A percentile compares a stretch with the other conserved stretches of the same genome.
These are phyloP conservation scores for Musa itinerans DNA, from an alignment of 176 grass and related monocot genomes.

Conservation along the genomic window DNA sequence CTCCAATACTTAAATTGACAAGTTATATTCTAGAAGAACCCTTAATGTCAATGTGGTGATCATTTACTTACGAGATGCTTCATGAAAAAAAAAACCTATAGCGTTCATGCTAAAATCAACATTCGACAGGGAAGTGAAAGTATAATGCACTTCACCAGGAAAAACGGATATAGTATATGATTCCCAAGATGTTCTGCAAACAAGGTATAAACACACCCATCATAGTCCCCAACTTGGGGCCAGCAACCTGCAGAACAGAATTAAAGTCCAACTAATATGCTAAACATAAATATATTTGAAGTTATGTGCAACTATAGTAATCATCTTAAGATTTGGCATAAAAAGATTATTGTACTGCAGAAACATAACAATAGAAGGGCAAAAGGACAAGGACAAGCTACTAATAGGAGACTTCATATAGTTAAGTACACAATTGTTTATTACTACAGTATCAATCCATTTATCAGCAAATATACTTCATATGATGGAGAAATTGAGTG, in stretches of 20 bases:
- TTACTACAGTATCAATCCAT: background rate
- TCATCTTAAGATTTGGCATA: background rate
- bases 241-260: constrained; percentile 40
- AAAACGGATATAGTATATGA: constrained; percentile 99
- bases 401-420: background rate
- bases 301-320: background rate
- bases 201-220: constrained; percentile 99
- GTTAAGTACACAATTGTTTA: background rate
- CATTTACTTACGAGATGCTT: background rate
- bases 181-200: constrained; percentile 98
- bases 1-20: background rate
- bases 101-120: background rate
- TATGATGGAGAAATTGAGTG: background rate
- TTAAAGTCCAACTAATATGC: constrained; percentile 9
- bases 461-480: background rate
- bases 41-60: background rate
- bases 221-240: constrained; percentile 79
- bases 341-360: background rate
- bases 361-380: background rate
- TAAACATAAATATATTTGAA: background rate
- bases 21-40: background rate
- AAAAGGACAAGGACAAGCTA: background rate
- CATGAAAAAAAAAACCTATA: background rate
- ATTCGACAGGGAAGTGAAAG: background rate
- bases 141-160: constrained; percentile 55